phyloP scores from a whole-genome alignment of 345 rosid genomes.

The Leavenworthia alabamica region DNA sequence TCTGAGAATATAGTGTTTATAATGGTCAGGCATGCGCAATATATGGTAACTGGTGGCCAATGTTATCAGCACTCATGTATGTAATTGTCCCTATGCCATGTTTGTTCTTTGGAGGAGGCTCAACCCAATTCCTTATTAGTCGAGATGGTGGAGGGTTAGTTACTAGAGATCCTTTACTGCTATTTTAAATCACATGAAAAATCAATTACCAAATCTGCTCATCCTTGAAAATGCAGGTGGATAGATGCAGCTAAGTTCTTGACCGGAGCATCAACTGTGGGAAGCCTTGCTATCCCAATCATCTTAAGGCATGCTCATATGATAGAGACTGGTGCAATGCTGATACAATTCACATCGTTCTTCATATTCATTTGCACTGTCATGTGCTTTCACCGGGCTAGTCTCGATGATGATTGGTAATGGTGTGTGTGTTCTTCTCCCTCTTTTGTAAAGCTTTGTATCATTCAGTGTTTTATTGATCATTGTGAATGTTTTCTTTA shows the following conservation, averaged over 20 bases:
- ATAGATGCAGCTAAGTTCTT: conserved; percentile 91
- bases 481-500: conserved; percentile 6
- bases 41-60: conserved; percentile 96
- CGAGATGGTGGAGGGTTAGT: conserved; percentile 98
- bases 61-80: conserved; percentile 96
- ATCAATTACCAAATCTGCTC: neutral
- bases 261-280: conserved; percentile 84
- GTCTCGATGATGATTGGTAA: conserved; percentile 93
- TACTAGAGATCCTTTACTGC: neutral
- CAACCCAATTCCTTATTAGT: conserved; percentile 74
- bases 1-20: neutral
- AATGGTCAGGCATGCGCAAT: conserved; percentile 73
- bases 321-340: conserved; percentile 91
- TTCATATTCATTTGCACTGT: conserved; percentile 89
- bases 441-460: conserved; percentile 33
- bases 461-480: conserved; percentile 6
- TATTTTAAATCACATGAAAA: neutral
- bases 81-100: conserved; percentile 97
- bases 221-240: conserved; percentile 55
- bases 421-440: too few species aligned
- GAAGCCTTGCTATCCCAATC: conserved; percentile 86
- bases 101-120: conserved; percentile 95
- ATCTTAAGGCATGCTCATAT: conserved; percentile 82
- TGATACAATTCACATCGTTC: conserved; percentile 90
- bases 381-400: conserved; percentile 84